phyloP scores from a whole-genome alignment of 148 eudicot species.

The Pouteria glomerata region DNA sequence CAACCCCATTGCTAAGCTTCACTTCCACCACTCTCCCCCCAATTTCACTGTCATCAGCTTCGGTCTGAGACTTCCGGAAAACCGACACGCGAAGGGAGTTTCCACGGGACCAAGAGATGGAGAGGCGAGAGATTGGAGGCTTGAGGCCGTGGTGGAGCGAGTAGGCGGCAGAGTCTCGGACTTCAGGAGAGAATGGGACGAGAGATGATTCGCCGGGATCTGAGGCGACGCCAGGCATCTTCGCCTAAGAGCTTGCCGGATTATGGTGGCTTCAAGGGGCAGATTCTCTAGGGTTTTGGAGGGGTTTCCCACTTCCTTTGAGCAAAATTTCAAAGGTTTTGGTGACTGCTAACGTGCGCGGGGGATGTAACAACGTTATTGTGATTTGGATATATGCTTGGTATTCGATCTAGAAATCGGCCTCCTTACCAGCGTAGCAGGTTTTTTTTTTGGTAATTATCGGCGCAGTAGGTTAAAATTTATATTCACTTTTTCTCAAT shows the following conservation, averaged over 20 bases:
- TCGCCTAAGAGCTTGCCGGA: constrained; percentile 29
- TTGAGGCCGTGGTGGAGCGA: constrained; percentile 63
- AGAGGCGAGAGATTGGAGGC: constrained; percentile 60
- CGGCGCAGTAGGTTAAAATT: no score
- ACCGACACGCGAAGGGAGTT: constrained; percentile 76
- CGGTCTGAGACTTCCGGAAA: constrained; percentile 18
- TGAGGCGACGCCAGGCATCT: constrained; percentile 50
- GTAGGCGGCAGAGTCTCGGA: constrained; percentile 24
- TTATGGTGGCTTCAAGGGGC: neutral
- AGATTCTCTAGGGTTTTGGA: constrained; percentile 17
- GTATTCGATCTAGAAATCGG: no score
- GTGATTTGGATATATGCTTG: no score
- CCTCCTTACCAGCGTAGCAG: no score
- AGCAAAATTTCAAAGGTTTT: no score
- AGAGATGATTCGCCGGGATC: constrained; percentile 41
- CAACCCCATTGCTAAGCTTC: constrained; percentile 36
- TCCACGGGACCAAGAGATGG: constrained; percentile 83
- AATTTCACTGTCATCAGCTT: constrained; percentile 11
- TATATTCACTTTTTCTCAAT: no score
- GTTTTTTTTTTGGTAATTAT: no score
- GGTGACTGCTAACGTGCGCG: neutral
- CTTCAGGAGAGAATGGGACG: constrained; percentile 24
- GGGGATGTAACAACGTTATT: neutral
- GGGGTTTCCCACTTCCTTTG: neutral
- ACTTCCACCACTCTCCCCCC: constrained; percentile 75